Conservation (phyloP, 2,329 filamentous ascomycete species). For the Xylaria sp. region DNA sequence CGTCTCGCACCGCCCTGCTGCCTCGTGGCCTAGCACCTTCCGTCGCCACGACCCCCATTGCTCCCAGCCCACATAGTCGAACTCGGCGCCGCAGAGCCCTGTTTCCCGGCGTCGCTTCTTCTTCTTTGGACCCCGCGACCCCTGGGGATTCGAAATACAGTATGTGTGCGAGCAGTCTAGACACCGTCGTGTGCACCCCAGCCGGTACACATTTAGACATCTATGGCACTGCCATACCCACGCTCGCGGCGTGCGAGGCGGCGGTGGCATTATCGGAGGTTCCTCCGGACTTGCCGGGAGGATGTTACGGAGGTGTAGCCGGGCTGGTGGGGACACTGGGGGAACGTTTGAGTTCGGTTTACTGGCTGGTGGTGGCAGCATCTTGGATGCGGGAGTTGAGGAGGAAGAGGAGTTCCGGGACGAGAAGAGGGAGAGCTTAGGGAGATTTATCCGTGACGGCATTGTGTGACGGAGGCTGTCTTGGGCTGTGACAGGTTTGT, state of each 20-base stretch:
- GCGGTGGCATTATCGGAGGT: constrained; percentile 43
- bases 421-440: constrained; percentile 42
- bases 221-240: constrained; percentile 53
- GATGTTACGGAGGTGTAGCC: constrained; percentile 46
- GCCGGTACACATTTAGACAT: constrained; percentile 46
- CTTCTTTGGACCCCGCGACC: background rate
- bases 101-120: constrained; percentile 39
- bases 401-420: constrained; percentile 25
- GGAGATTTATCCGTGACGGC: constrained; percentile 41
- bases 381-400: constrained; percentile 2
- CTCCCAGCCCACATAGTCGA: constrained; percentile 47
- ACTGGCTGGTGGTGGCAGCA: constrained; percentile 18
- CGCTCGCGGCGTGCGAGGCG: constrained; percentile 39
- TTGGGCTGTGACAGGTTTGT: constrained; percentile 22
- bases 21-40: constrained; percentile 42
- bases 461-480: constrained; percentile 31
- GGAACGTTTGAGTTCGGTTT: constrained; percentile 15
- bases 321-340: constrained; percentile 43
- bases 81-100: constrained; percentile 43
- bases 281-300: constrained; percentile 42
- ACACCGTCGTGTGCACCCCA: constrained; percentile 51
- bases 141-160: constrained; percentile 36
- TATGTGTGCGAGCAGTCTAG: constrained; percentile 47
- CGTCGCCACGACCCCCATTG: constrained; percentile 48
- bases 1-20: constrained; percentile 46